phyloP scores from a whole-genome alignment of 768 basidiomycete genomes.

The Hygrocybe coccinea region DNA sequence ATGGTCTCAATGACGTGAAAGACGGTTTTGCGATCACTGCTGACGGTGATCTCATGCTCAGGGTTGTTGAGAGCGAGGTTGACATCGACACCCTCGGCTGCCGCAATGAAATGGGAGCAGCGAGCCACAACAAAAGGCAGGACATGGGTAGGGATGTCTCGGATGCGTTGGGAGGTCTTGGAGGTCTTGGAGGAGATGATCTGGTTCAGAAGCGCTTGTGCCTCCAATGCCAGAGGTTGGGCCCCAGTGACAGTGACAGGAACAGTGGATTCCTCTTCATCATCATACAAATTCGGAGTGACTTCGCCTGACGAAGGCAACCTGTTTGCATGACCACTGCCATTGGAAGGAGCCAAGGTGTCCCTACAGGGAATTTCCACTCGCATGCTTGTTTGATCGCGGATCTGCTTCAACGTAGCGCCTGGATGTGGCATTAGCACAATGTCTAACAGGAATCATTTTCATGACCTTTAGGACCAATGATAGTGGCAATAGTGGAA shows the following conservation, averaged over 20 bases:
- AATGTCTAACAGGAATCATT: neutral
- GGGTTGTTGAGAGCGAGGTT: slow-evolving; percentile 48
- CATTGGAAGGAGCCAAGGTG: slow-evolving; percentile 36
- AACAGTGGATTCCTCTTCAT: slow-evolving; percentile 78
- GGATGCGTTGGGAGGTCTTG: slow-evolving; percentile 70
- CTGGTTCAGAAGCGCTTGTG: slow-evolving; percentile 71
- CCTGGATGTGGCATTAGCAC: slow-evolving; percentile 38
- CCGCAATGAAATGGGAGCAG: slow-evolving; percentile 55
- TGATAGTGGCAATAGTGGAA: slow-evolving; percentile 85
- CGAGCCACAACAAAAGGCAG: slow-evolving; percentile 80
- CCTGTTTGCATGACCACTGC: slow-evolving; percentile 52
- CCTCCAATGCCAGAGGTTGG: slow-evolving; percentile 71
- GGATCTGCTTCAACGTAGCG: slow-evolving; percentile 84
- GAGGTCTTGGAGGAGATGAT: slow-evolving; percentile 84
- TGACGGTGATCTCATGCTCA: slow-evolving; percentile 67
- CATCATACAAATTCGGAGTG: slow-evolving; percentile 51
- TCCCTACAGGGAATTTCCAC: slow-evolving; percentile 92
- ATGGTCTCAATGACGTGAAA: slow-evolving; percentile 70
- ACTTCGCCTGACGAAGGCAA: slow-evolving; percentile 41
- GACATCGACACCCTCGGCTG: slow-evolving; percentile 56
- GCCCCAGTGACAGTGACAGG: slow-evolving; percentile 83
- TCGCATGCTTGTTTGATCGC: slow-evolving; percentile 81
- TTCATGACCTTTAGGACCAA: slow-evolving; percentile 81
- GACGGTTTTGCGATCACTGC: slow-evolving; percentile 84
- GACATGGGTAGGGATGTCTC: slow-evolving; percentile 77